Conservation (phyloP, 768 basidiomycete genomes). For the Trichaptum fuscoviolaceum region DNA sequence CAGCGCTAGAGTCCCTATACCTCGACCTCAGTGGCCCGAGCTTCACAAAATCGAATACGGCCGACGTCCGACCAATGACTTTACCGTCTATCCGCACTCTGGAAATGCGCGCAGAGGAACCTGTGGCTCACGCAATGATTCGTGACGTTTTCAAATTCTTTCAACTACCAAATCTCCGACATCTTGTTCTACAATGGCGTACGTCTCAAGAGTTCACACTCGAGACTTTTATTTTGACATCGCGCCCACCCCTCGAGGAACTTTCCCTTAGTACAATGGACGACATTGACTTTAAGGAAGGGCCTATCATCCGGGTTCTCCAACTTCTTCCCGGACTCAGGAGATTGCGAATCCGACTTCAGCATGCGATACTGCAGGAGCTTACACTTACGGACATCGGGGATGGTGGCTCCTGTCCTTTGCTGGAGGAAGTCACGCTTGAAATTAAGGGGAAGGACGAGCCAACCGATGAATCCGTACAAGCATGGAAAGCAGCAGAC, state of each 20-base stretch:
- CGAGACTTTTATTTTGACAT: neutral
- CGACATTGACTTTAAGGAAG: neutral
- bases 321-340: neutral
- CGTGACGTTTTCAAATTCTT: neutral
- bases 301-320: neutral
- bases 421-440: neutral
- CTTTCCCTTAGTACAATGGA: neutral
- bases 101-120: too few relatives aligned
- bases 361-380: neutral
- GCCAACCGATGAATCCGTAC: neutral
- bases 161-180: neutral
- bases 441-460: neutral
- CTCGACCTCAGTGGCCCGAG: too few relatives aligned
- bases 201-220: neutral
- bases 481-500: neutral
- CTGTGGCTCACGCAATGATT: too few relatives aligned
- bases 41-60: too few relatives aligned
- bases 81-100: too few relatives aligned
- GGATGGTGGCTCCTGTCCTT: neutral
- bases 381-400: neutral
- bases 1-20: too few relatives aligned
- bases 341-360: neutral
- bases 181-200: neutral
- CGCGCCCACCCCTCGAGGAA: neutral
- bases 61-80: too few relatives aligned